Percentiles rank a stretch among this genome's conserved stretches.
Evolutionary conservation across 768 basidiomycete genomes (phyloP).

Genomic region (Tylopilus rubrobrunneus): DNA sequence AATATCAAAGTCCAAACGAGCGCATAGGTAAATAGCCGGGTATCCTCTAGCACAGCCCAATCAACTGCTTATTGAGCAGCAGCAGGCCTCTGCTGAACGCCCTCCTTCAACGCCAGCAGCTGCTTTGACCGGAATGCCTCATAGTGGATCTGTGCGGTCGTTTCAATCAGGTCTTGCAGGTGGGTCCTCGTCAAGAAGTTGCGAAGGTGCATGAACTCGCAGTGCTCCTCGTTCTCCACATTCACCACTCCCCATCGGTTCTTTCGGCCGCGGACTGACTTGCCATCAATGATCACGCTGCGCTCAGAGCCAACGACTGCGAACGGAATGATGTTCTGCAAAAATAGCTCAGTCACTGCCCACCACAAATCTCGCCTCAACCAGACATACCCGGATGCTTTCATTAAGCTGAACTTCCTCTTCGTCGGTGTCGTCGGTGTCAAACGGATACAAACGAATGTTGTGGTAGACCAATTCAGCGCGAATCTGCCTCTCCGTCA

Average conservation of each 20-base stretch:
- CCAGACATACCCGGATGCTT: slow-evolving; percentile 69
- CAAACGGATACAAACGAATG: slow-evolving; percentile 95
- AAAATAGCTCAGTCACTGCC: slow-evolving; percentile 1
- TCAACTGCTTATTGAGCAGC: slow-evolving; percentile 25
- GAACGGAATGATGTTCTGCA: slow-evolving; percentile 90
- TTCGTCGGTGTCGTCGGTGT: slow-evolving; percentile 92
- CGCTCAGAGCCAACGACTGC: slow-evolving; percentile 97
- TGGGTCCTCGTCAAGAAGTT: slow-evolving; percentile 98
- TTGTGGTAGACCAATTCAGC: slow-evolving; percentile 88
- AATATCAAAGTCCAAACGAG: not conserved
- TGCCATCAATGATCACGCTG: slow-evolving; percentile 93
- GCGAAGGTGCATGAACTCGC: slow-evolving; percentile 95
- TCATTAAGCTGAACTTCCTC: slow-evolving; percentile 91
- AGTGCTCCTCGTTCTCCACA: slow-evolving; percentile 94
- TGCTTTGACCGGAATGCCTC: slow-evolving; percentile 99
- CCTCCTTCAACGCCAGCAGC: slow-evolving; percentile 94
- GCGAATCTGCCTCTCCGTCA: slow-evolving; percentile 63
- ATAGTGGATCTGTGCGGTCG: slow-evolving; percentile 98
- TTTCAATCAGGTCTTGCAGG: slow-evolving; percentile 97
- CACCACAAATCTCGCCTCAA: not conserved
- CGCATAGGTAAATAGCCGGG: slow-evolving; percentile 4
- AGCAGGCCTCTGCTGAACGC: slow-evolving; percentile 69
- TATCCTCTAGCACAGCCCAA: slow-evolving; percentile 11
- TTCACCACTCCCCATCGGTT: slow-evolving; percentile 99
- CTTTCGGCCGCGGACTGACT: slow-evolving; percentile 91